Evolutionary conservation across 306 rosid genomes (phyloP), one percentile per base, ranked within the genome.

Genomic region (Acacia acuminata): DNA sequence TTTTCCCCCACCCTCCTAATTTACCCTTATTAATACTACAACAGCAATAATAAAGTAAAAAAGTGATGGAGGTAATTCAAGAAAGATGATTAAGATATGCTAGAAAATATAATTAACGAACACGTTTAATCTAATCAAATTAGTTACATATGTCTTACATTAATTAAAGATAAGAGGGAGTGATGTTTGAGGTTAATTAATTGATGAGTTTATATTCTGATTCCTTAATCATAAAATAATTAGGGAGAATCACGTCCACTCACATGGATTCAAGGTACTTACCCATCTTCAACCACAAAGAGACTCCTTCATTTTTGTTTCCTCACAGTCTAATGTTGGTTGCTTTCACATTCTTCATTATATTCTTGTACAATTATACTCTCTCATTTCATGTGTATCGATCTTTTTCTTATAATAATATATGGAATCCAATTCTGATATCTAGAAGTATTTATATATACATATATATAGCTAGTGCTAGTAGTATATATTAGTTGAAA

Each of bases 1-100:
- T 5, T 38, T 38, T 38, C 6, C 1, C 1, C 0, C 5, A 5
- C 0, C 0, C 5, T 36, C 0, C 1, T 38, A 38, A 38, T 38
- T 38, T 38, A 38, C 8, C 1, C 42, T 1, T 38, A 38, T 36
- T 38, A 38, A 38, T 38, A 36, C 40, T 5, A 6, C 8, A 1
- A 6, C 0, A 38, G 42, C 8, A 38, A 5, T 6, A 38, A 0
- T 38, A 38, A 38, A 38, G 8, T 38, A 34, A 34, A 38, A 38
- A 6, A 38, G 8, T 6, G 8, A 38, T 38, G 1, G 8, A 38
- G 8, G 8, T 6, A 5, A 38, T 38, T 38, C 6, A 38, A 38
- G 42, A 8, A 38, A 6, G 42, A 38, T 38, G 1, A 38, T 38
- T 38, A 38, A 38, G 8, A 7, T 38, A 38, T 38, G 6, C 7